phyloP scores from a whole-genome alignment of 2,329 filamentous ascomycete genomes.

The Apiospora malaysiana region DNA sequence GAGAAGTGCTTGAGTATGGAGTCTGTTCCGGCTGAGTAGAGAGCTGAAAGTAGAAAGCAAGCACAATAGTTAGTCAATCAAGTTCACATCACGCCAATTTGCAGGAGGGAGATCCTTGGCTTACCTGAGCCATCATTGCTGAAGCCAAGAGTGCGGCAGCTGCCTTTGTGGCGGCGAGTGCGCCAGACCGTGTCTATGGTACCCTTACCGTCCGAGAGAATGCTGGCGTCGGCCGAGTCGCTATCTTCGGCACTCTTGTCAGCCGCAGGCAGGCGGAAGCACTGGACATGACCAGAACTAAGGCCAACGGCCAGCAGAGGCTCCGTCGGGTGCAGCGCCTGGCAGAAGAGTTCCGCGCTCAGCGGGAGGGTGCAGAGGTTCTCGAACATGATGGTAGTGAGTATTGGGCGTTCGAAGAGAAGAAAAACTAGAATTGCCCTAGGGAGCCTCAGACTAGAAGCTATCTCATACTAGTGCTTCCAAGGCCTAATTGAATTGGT shows the following conservation, averaged over 20 bases:
- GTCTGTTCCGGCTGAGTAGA: constrained; percentile 70
- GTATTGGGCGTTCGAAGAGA: not conserved
- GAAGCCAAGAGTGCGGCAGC: constrained; percentile 83
- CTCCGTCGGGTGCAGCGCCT: constrained; percentile 83
- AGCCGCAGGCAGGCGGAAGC: constrained; percentile 71
- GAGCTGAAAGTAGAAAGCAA: constrained; percentile 45
- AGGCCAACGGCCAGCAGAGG: constrained; percentile 88
- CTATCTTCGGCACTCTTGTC: constrained; percentile 58
- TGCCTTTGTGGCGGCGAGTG: constrained; percentile 90
- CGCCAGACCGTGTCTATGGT: constrained; percentile 85
- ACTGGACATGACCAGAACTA: constrained; percentile 83
- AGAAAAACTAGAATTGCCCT: not conserved
- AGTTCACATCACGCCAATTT: not conserved
- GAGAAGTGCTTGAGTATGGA: constrained; percentile 64
- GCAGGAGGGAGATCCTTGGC: constrained; percentile 41
- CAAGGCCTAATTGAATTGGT: not conserved
- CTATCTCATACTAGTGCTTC: not conserved
- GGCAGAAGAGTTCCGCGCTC: constrained; percentile 83
- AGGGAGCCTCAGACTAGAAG: not conserved
- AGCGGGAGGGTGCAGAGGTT: constrained; percentile 91
- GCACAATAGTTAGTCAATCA: not conserved
- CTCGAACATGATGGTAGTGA: constrained; percentile 72
- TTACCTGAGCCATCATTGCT: constrained; percentile 75
- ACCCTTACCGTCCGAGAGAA: constrained; percentile 67
- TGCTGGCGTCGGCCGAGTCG: constrained; percentile 53